Base-by-base conservation (phyloP, 208 protist genomes). In the Acanthamoeba culbertsoni region DNA sequence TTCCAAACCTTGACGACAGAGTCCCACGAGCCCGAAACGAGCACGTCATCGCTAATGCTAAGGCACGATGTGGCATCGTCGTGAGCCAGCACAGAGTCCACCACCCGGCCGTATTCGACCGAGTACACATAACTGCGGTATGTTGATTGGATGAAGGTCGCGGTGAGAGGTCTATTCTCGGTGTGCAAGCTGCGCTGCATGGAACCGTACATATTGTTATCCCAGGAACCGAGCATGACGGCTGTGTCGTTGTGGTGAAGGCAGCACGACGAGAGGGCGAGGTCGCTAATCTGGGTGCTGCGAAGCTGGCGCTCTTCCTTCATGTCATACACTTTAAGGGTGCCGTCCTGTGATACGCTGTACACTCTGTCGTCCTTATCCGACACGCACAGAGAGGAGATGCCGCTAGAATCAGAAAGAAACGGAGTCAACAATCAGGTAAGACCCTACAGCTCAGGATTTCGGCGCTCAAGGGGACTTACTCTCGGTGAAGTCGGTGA, bases 151-250 rank as follows among this genome's bases (percentile, higher is more conserved):
- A 26, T 20, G 26, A 26, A 62, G n/a, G n/a, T n/a, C n/a, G n/a
- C n/a, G n/a, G n/a, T n/a, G n/a, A n/a, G n/a, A n/a, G n/a, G n/a
- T n/a, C n/a, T n/a, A n/a, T n/a, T n/a, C n/a, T n/a, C n/a, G n/a
- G n/a, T n/a, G n/a, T n/a, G n/a, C n/a, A n/a, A n/a, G n/a, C n/a
- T n/a, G n/a, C n/a, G n/a, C n/a, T n/a, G n/a, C n/a, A 62, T 20
- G 55, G 20, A 26, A 62, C n/a, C 43, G 26, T 95, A 96, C 92
- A 97, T 86, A 35, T 96, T 94, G 51, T 97, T 96, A 59, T 97
- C 96, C 96, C 96, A 97, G 12, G 82, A 93, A 14, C 96, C 96
- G 35, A 97, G 88, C 0, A 96, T 28, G 46, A 97, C 92, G 71
- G 84, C 37, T 37, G 96, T 97, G 33, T 95, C 93, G 59, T 97